Base-by-base conservation (phyloP, 192 early-diverging fungal species). In the Spizellomyces sp. region DNA sequence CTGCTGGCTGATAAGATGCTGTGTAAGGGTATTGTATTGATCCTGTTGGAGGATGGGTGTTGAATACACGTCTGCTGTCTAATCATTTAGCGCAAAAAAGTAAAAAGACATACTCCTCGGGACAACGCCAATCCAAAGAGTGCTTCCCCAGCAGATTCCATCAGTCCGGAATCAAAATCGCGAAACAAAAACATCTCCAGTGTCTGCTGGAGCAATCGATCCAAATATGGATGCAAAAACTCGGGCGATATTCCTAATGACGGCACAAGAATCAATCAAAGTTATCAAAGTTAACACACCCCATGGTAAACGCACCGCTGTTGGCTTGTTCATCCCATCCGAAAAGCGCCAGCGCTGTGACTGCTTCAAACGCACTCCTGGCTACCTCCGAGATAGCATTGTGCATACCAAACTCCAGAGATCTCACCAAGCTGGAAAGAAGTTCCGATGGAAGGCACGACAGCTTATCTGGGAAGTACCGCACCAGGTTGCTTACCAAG, bases 391-490 rank as follows among this genome's bases (percentile, higher is more conserved):
- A 67, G 48, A 92, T 86, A 42, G 81, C 74, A 58, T 87, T 83
- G 17, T 82, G 71, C 47, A 89, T 82, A 27, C 90, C 90, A 69
- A 80, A 89, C 56, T 86, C 84, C 56, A 92, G 77, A 22, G 83
- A 86, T 9, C 77, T 79, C 75, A 90, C 80, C 27, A 92, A 58
- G 45, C 86, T 83, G 42, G 78, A 74, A 8, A 90, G 75, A 22
- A 90, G 65, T 15, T 75, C 61, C 5, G 59, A 46, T 5, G 90
- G 85, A 5, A 90, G 63, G 42, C 67, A 66, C 5, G 75, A 71
- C 12, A 92, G 70, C 43, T 83, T 84, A 17, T 87, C 84, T 9
- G 90, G 88, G 67, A 89, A 92, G 10, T 81, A 85, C 48, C 85
- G 86, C 17, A 90, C 76, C 55, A 90, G 69, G 73, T 87, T 74